Evolutionary conservation across 352 stramenopile species (phyloP).

Genomic region (Globisporangium camurandrum): DNA sequence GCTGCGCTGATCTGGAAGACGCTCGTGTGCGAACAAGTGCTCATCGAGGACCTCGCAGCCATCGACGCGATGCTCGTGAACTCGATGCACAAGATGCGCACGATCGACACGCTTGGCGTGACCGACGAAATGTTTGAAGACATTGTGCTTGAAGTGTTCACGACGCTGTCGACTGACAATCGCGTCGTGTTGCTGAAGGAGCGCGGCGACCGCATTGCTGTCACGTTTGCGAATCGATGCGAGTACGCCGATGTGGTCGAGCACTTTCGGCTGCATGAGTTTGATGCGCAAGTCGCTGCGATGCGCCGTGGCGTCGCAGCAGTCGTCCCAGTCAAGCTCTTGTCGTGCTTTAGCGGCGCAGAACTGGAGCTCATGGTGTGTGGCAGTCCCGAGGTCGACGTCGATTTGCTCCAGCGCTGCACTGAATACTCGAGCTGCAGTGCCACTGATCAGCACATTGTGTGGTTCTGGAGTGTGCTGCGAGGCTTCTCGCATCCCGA

Average conservation of each 20-base stretch:
- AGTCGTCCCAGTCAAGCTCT: constrained; percentile 62
- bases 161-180: constrained; percentile 81
- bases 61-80: constrained; percentile 86
- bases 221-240: constrained; percentile 72
- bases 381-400: constrained; percentile 70
- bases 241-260: constrained; percentile 83
- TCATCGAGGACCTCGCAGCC: constrained; percentile 71
- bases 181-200: constrained; percentile 65
- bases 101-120: constrained; percentile 66
- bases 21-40: constrained; percentile 65
- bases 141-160: constrained; percentile 90
- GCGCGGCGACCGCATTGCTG: constrained; percentile 42
- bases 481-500: constrained; percentile 76
- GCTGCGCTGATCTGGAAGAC: constrained; percentile 87
- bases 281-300: constrained; percentile 35
- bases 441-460: constrained; percentile 62
- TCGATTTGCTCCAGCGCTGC: constrained; percentile 69
- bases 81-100: constrained; percentile 80
- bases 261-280: constrained; percentile 72
- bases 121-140: constrained; percentile 86
- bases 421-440: constrained; percentile 86
- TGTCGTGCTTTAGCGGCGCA: constrained; percentile 71
- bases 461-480: constrained; percentile 85
- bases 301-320: constrained; percentile 61
- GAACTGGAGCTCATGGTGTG: constrained; percentile 85